Base-by-base conservation (phyloP, 2,329 filamentous ascomycete species). In the Aspergillus brasiliensis region DNA sequence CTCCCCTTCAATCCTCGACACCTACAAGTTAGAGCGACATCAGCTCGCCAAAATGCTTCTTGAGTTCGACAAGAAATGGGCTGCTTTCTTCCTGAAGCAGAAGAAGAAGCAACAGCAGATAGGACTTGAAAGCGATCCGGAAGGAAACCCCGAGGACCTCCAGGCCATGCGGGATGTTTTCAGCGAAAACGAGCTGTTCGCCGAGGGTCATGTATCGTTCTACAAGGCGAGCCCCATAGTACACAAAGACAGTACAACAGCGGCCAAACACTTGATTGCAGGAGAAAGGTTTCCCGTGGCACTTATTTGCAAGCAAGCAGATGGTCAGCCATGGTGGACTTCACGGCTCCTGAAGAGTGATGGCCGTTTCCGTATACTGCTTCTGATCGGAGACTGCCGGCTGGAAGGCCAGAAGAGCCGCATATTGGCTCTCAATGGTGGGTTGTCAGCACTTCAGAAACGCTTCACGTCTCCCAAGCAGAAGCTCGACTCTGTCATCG, bases 41-140 rank as follows among this genome's bases (percentile, higher is more conserved):
- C 79, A 78, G 13, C 83, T 90, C 2, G 89, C 88, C 0, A 79
- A 86, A 60, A 83, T 88, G 47, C 81, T 91, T 0, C 90, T 91
- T 62, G 78, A 81, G 6, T 86, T 88, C 60, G 86, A 88, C 66
- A 82, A 83, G 58, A 52, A 38, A 38, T 59, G 51, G 40, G 55
- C 49, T 8, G 38, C 57, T 5, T 37, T 59, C 8, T 62, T 62
- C 11, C 23, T 51, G 17, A 38, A 46, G 17, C 31, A 40, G 19
- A 38, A 55, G n/a, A 25, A 34, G 8, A 28, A 49, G 46, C 46
- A 49, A 13, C 7, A 46, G 25, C 23, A 31, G 19, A 25, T 46
- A n/a, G 37, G 11, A 23, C 25, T 40, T 1, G 19, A 19, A 2
- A 13, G 5, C 11, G 19, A 17, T 37, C 19, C 28, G 31, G 28